phyloP scores from a whole-genome alignment of 176 grass and related monocot species.

The Phoenix roebelenii region DNA sequence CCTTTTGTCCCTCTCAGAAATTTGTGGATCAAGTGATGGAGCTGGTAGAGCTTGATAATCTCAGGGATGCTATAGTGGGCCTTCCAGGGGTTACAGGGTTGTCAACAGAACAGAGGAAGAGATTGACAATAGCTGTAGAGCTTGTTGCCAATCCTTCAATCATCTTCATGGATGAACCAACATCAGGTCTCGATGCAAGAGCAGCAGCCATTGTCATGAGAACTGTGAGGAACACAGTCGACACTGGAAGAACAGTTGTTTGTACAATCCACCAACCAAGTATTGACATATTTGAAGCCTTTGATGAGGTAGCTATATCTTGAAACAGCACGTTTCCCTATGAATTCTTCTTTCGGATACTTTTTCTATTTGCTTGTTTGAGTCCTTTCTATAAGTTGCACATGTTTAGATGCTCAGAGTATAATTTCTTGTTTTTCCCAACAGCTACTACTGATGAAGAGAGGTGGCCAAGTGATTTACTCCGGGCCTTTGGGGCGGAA shows the following conservation, averaged over 20 bases:
- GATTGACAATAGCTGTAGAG: slow-evolving; percentile 95
- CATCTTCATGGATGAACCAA: slow-evolving; percentile 99
- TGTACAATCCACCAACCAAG: slow-evolving; percentile 99
- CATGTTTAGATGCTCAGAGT: neutral
- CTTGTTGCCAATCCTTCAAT: slow-evolving; percentile 94
- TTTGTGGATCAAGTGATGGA: slow-evolving; percentile 99
- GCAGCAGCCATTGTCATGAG: slow-evolving; percentile 98
- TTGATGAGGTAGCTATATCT: slow-evolving; percentile 60
- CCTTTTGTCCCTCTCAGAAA: slow-evolving; percentile 40
- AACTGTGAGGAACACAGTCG: slow-evolving; percentile 96
- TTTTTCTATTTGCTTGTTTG: too few species aligned
- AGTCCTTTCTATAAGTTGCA: neutral
- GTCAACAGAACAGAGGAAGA: slow-evolving; percentile 91
- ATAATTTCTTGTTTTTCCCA: slow-evolving; percentile 1
- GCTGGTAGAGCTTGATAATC: slow-evolving; percentile 73
- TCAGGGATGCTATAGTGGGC: slow-evolving; percentile 83
- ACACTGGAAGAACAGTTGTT: slow-evolving; percentile 92
- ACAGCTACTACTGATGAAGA: slow-evolving; percentile 85
- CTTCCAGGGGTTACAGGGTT: slow-evolving; percentile 87
- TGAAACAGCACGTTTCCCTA: neutral
- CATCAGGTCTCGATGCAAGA: slow-evolving; percentile 97
- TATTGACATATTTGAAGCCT: slow-evolving; percentile 98
- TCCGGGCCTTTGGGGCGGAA: slow-evolving; percentile 70
- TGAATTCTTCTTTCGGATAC: neutral
- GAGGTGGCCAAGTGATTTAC: slow-evolving; percentile 97